Evolutionary conservation across 768 basidiomycete species (phyloP), one percentile per base, ranked within the genome.

Genomic region (Boletus coccyginus): DNA sequence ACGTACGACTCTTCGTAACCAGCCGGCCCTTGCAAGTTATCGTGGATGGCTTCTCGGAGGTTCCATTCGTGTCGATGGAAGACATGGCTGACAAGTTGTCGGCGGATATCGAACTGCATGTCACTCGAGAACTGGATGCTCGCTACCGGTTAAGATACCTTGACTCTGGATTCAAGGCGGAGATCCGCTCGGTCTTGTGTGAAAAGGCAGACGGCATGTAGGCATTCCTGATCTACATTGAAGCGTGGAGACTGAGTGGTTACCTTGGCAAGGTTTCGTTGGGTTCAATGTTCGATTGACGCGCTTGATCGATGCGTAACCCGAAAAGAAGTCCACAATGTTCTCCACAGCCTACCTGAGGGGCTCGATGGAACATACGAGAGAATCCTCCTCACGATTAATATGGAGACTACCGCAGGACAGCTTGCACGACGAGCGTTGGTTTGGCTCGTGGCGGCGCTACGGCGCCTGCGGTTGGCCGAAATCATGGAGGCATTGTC

Each of bases 351-450:
- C 35, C 41, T 55, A 7, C 53, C 53, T 1, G 27, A 19, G n/a
- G 53, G 53, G 3, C 53, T 55, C 6, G 33, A 55, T 21, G 53
- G 43, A 24, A 55, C 53, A 3, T 55, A 55, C 12, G 53, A 55
- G n/a, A 42, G 53, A 43, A 55, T 49, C 7, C 46, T 55, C 6
- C n/a, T n/a, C 3, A 46, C 46, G 1, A 55, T 55, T 12, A 27
- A 55, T 14, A 43, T 16, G 29, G 16, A 38, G 8, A 38, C n/a
- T 24, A 14, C 2, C 24, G 47, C 5, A 13, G 54, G 54, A 38
- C 29, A 31, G 21, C 19, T 55, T 7, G 42, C 48, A 2, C 42
- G 10, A 17, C 48, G 42, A 7, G 54, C 49, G 9, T 32, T 55
- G 9, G 8, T 32, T 32, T 55, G 49, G 54, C 54, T 55, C 5